These are phyloP conservation scores for Thalassiosira livingstoniorum DNA, from an alignment of 352 stramenopile genomes.

Conservation along the genomic window DNA sequence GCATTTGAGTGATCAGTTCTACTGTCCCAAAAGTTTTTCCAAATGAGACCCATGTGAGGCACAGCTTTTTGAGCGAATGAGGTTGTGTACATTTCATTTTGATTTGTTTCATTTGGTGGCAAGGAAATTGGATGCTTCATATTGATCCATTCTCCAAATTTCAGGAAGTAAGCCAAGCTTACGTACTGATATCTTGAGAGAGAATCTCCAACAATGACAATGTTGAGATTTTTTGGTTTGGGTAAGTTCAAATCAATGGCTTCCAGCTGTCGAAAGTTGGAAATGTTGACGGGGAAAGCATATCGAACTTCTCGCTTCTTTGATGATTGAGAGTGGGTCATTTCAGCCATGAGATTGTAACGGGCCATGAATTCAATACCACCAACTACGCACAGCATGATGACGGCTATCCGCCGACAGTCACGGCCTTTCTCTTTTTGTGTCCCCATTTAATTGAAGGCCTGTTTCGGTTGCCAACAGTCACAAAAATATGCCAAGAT, in stretches of 20 bases:
- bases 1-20: constrained; percentile 44
- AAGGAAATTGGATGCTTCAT: neutral
- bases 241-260: constrained; percentile 6
- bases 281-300: too few relatives aligned
- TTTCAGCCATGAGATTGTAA: too few relatives aligned
- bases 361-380: too few relatives aligned
- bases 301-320: too few relatives aligned
- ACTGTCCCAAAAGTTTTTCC: constrained; percentile 26
- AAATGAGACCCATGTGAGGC: constrained; percentile 40
- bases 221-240: constrained; percentile 32
- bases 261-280: too few relatives aligned
- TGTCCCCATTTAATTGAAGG: too few relatives aligned
- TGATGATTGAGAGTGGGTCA: too few relatives aligned
- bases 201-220: constrained; percentile 65
- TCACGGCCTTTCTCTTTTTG: too few relatives aligned
- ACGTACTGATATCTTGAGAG: constrained; percentile 64
- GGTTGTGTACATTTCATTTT: constrained; percentile 38
- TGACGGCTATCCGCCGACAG: too few relatives aligned
- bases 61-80: constrained; percentile 24
- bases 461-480: too few relatives aligned
- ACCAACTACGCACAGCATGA: too few relatives aligned
- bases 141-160: constrained; percentile 33
- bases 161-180: constrained; percentile 53
- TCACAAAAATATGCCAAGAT: too few relatives aligned
- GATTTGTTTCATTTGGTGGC: constrained; percentile 6